Base-by-base conservation (phyloP, 192 early-diverging fungal species). In the Geosiphon pyriformis region DNA sequence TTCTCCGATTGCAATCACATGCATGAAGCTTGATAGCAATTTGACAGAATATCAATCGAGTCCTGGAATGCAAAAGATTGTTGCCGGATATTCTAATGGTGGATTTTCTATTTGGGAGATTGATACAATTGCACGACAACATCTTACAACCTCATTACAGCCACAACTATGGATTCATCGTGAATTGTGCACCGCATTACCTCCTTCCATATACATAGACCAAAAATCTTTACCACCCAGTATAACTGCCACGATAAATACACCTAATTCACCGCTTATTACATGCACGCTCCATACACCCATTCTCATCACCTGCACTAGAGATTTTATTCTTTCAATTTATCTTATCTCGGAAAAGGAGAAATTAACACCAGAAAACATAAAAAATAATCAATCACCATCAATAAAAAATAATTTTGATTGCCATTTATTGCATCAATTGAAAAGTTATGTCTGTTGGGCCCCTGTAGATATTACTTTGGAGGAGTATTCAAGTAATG, bases 1-100 rank as follows among this genome's bases (percentile, higher is more conserved):
- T 6, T 23, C 23, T 26, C 61, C 61, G 11, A 67, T 67, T 25
- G 6, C 8, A 29, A 60, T 67, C n/a, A 67, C 66, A 10, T 67
- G 66, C 61, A 22, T 67, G 25, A 67, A 67, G 23, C 61, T 67
- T n/a, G 66, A 65, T 71, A 57, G 59, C 18, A 34, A 56, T 59
- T 27, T 49, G 50, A 27, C 17, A 23, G 53, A 64, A 46, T 30
- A 46, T 46, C 26, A 50, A n/a, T n/a, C n/a, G n/a, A n/a, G n/a
- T 27, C n/a, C 37, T 29, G 25, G 70, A 30, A 58, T 46, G 10
- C 30, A 54, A 69, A 31, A 61, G 53, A n/a, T 81, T 60, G 55
- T 74, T 53, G 65, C 70, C 22, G 65, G 74, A 7, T 73, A 76
- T 69, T 73, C 67, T 18, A 73, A 70, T 59, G 74, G 74, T 3